These are phyloP conservation scores for Helianthus tuberosus DNA, from an alignment of 129 eudicot genomes.

Conservation along the genomic window DNA sequence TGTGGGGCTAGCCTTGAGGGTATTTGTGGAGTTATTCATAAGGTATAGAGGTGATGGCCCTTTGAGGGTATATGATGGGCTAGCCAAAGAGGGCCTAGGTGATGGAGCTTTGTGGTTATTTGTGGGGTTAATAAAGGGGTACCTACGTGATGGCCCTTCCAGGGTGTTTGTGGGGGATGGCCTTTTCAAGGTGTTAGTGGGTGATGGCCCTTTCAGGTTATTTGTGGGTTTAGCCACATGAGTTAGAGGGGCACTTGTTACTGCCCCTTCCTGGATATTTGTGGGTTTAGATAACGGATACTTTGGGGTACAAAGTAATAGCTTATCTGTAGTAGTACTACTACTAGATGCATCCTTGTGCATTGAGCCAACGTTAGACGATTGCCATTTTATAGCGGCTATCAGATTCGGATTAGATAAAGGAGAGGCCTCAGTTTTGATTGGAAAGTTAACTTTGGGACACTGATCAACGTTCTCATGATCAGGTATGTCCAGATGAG, in stretches of 20 bases:
- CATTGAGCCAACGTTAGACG: background rate
- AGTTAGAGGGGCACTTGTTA: too few relatives aligned
- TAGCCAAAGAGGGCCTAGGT: background rate
- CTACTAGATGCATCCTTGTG: background rate
- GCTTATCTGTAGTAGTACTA: background rate
- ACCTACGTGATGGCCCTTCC: background rate
- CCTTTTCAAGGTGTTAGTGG: too few relatives aligned
- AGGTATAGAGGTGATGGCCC: background rate
- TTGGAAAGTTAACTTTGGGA: background rate
- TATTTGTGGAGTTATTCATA: background rate
- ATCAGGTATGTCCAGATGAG: background rate
- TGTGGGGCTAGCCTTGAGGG: slow-evolving; percentile 7
- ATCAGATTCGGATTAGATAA: background rate
- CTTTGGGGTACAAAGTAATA: background rate
- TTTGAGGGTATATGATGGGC: background rate
- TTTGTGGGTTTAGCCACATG: too few relatives aligned
- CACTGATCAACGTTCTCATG: background rate
- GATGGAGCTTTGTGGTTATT: background rate
- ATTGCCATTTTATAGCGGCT: background rate
- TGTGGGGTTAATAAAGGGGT: slow-evolving; percentile 17
- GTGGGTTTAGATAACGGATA: background rate
- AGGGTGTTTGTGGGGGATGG: too few relatives aligned
- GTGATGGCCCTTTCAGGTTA: too few relatives aligned
- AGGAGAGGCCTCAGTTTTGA: background rate
- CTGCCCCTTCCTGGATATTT: too few relatives aligned